Percentiles rank a stretch among this genome's conserved stretches.
Evolutionary conservation across 306 rosid species (phyloP).

Genomic region (Heteromeles arbutifolia): DNA sequence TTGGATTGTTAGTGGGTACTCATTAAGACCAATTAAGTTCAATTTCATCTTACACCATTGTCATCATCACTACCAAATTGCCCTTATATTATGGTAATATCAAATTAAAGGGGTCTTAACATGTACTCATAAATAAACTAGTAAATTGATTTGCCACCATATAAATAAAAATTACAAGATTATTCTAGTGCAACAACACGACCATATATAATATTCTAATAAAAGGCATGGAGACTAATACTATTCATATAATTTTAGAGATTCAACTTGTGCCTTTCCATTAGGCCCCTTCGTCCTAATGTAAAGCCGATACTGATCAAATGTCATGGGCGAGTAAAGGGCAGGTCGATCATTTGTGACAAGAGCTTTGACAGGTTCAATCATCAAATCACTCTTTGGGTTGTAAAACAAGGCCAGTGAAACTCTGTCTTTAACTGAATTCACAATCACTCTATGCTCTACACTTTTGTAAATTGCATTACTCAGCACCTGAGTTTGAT

Average conservation of each 20-base stretch:
- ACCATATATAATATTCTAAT: background rate
- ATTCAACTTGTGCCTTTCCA: slow-evolving; percentile 74
- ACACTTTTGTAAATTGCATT: slow-evolving; percentile 82
- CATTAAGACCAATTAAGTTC: too few relatives aligned
- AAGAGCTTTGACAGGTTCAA: slow-evolving; percentile 61
- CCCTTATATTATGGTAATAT: too few relatives aligned
- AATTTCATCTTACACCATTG: too few relatives aligned
- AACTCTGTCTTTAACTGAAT: slow-evolving; percentile 65
- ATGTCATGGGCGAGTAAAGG: slow-evolving; percentile 69
- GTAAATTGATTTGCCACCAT: too few relatives aligned
- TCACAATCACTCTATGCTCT: slow-evolving; percentile 84
- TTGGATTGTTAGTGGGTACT: too few relatives aligned
- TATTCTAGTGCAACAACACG: background rate
- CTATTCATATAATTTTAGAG: slow-evolving; percentile 28
- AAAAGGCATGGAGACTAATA: background rate
- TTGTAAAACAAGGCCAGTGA: slow-evolving; percentile 84
- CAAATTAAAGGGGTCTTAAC: too few relatives aligned
- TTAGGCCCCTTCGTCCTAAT: slow-evolving; percentile 69
- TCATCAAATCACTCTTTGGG: slow-evolving; percentile 61
- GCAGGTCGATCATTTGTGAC: slow-evolving; percentile 60
- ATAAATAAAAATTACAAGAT: background rate
- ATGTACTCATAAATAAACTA: too few relatives aligned
- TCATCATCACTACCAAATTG: too few relatives aligned
- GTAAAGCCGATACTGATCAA: slow-evolving; percentile 66
- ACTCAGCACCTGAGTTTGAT: slow-evolving; percentile 90